Conservation (phyloP, 106 monocot genomes). For the Allium cepa region DNA sequence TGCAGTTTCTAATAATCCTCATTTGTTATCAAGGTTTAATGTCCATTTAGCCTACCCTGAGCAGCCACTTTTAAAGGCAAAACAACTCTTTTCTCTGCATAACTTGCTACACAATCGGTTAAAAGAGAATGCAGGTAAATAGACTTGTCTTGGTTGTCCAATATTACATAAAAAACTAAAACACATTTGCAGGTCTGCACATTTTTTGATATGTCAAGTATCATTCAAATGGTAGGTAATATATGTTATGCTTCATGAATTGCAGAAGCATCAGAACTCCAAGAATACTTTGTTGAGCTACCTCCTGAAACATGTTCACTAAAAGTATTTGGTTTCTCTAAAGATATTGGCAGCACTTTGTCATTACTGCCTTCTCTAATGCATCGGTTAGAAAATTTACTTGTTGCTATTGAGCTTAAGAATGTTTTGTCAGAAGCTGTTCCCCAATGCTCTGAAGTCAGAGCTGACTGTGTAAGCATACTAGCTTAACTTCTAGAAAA, state of each 20-base stretch:
- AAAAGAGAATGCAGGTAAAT: constrained; percentile 58
- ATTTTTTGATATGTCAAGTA: not conserved
- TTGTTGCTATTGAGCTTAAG: constrained; percentile 87
- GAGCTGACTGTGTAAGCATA: constrained; percentile 53
- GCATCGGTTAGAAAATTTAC: constrained; percentile 84
- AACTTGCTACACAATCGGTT: constrained; percentile 70
- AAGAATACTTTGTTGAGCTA: constrained; percentile 82
- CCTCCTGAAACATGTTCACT: constrained; percentile 79
- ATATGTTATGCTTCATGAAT: constrained; percentile 9
- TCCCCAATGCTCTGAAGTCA: constrained; percentile 52
- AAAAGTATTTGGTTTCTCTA: constrained; percentile 90
- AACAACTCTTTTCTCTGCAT: constrained; percentile 57
- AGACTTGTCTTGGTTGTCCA: not conserved
- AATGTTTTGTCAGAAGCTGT: constrained; percentile 48
- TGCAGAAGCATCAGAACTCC: constrained; percentile 46
- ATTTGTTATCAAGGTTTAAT: constrained; percentile 35
- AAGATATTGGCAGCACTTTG: constrained; percentile 87
- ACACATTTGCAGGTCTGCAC: not conserved
- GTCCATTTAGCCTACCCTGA: constrained; percentile 53
- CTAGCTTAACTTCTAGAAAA: too few relatives aligned
- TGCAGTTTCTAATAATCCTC: not conserved
- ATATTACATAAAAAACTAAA: not conserved
- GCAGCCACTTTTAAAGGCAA: constrained; percentile 86
- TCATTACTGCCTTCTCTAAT: constrained; percentile 91
- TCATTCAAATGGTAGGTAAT: not conserved